phyloP scores from a whole-genome alignment of 345 rosid genomes.

The Sonneratia alba region DNA sequence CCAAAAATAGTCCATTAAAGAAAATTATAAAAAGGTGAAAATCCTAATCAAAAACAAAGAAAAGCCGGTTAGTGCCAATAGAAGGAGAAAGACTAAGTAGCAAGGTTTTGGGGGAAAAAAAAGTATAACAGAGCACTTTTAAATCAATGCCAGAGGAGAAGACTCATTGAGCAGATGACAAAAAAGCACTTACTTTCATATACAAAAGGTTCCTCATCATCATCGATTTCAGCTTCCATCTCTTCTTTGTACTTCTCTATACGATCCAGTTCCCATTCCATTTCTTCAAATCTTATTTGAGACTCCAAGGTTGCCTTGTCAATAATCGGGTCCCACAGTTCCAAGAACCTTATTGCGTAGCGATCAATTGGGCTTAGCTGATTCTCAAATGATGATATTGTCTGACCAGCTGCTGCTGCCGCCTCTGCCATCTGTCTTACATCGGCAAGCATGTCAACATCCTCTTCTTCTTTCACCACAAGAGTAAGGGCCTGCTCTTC shows the following conservation, averaged over 20 bases:
- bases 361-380: slow-evolving; percentile 90
- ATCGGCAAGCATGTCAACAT: slow-evolving; percentile 77
- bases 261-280: slow-evolving; percentile 95
- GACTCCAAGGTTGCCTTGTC: slow-evolving; percentile 62
- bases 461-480: slow-evolving; percentile 78
- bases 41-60: neutral
- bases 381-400: slow-evolving; percentile 74
- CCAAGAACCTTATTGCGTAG: slow-evolving; percentile 78
- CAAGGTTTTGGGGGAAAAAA: neutral
- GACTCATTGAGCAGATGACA: neutral
- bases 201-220: slow-evolving; percentile 91
- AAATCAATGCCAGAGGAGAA: neutral
- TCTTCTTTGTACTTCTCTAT: slow-evolving; percentile 95
- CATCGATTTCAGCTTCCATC: slow-evolving; percentile 99
- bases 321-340: slow-evolving; percentile 92
- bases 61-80: neutral
- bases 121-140: neutral
- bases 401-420: slow-evolving; percentile 88
- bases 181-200: slow-evolving; percentile 73
- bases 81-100: neutral
- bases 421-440: slow-evolving; percentile 95
- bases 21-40: neutral
- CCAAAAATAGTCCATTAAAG: neutral
- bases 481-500: slow-evolving; percentile 52
- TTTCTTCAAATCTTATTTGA: slow-evolving; percentile 71